Evolutionary conservation across 306 rosid genomes (phyloP), one percentile per base, ranked within the genome.

Genomic region (Cicer judaicum): DNA sequence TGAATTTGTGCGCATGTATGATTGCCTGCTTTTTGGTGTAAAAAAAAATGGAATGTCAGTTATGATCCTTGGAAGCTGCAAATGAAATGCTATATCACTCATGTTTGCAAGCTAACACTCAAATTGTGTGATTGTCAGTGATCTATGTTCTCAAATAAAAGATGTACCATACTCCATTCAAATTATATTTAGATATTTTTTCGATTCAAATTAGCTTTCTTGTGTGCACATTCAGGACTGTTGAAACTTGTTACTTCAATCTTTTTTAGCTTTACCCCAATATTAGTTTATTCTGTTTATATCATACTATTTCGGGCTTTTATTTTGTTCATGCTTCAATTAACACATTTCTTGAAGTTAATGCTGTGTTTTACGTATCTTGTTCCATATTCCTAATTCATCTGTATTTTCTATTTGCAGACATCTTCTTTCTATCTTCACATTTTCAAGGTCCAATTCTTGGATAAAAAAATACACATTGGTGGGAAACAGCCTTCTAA

Each of bases 401-500:
- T 48, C 55, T 72, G 24, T 47, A 49, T 54, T 72, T 74, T 72
- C 62, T 50, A 59, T 86, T 82, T 79, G 91, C 96, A 94, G 98
- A 91, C 97, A 7, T 80, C 98, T 46, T 84, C 93, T 75, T 90
- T 89, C 82, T 87, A 83, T 82, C 98, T 94, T 81, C 95, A 90
- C 83, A 83, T 94, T 89, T 94, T 91, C 78, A 94, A 91, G 85
- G 88, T 88, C 68, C 97, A 90, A 79, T 72, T 86, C 83, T 84
- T 91, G 1, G 98, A 88, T 67, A 94, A 79, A 80, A 88, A 87
- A 79, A 72, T 91, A 75, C 90, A 87, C 77, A 63, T 84, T 73
- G 96, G 98, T 72, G 98, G 97, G 87, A 94, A 88, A 79, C 97
- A 91, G 60, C 95, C 98, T 74, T 90, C 90, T 79, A 90, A 86